phyloP scores from a whole-genome alignment of 257 asterid species.

The Gynochthodes officinalis region DNA sequence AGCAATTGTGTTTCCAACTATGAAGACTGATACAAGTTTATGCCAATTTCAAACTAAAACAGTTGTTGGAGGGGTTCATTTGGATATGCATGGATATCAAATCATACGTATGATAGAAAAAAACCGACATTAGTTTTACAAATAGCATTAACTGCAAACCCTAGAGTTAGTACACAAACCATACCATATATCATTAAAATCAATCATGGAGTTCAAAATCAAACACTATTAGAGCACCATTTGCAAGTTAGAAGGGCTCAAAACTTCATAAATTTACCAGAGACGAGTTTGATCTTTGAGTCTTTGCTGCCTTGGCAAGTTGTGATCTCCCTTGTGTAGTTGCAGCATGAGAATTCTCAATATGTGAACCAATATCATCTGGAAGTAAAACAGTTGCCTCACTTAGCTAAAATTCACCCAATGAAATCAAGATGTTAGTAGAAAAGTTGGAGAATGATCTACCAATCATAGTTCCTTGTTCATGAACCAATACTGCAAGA shows the following conservation, averaged over 20 bases:
- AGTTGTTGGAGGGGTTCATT: neutral
- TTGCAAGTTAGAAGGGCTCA: neutral
- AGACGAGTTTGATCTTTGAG: constrained; percentile 87
- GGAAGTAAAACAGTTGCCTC: constrained; percentile 1
- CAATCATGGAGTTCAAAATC: neutral
- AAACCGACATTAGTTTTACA: neutral
- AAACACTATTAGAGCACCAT: neutral
- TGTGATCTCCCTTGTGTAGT: constrained; percentile 80
- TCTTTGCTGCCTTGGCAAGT: constrained; percentile 84
- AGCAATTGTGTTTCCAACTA: neutral
- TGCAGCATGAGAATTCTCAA: constrained; percentile 82
- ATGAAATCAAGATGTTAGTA: neutral
- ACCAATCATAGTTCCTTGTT: constrained; percentile 96
- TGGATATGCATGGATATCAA: neutral
- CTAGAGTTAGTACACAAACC: neutral
- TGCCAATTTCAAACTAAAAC: neutral
- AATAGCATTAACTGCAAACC: neutral
- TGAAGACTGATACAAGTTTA: neutral
- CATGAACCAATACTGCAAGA: constrained; percentile 82
- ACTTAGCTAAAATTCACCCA: constrained; percentile 7
- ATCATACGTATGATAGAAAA: too few species aligned
- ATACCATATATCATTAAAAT: neutral
- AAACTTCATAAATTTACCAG: constrained; percentile 40
- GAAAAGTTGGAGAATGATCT: constrained; percentile 14
- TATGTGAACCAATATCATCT: constrained; percentile 85